Conservation (phyloP, 202 grass and related monocot species). For the Saccharum hybrid region DNA sequence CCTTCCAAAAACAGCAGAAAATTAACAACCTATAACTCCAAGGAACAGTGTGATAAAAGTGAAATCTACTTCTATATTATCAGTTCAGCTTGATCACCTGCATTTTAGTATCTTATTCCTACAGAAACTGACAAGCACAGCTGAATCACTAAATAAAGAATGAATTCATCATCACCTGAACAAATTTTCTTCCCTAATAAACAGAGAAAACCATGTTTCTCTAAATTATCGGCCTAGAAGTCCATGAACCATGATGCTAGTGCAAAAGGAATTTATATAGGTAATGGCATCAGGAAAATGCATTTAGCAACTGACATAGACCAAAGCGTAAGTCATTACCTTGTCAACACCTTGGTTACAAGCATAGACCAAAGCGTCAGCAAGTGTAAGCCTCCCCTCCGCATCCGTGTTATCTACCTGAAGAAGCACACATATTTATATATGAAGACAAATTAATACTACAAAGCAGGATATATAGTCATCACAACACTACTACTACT, state of each 20-base stretch:
- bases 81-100: neutral
- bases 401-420: slow-evolving; percentile 99
- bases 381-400: slow-evolving; percentile 98
- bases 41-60: neutral
- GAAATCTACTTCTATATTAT: neutral
- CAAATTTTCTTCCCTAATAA: neutral
- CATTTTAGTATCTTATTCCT: neutral
- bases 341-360: slow-evolving; percentile 96
- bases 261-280: too few species aligned
- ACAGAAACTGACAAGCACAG: neutral
- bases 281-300: neutral
- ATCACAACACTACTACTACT: too few species aligned
- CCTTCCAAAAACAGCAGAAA: neutral
- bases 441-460: neutral
- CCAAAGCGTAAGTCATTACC: slow-evolving; percentile 73
- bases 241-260: neutral
- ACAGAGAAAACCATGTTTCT: neutral
- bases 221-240: neutral
- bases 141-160: neutral
- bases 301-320: slow-evolving; percentile 40
- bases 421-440: slow-evolving; percentile 11
- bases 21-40: neutral
- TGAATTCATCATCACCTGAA: neutral
- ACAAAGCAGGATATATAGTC: too few species aligned
- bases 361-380: slow-evolving; percentile 94